These are phyloP conservation scores for Crataegus laevigata DNA, from an alignment of 306 rosid species.

Conservation along the genomic window DNA sequence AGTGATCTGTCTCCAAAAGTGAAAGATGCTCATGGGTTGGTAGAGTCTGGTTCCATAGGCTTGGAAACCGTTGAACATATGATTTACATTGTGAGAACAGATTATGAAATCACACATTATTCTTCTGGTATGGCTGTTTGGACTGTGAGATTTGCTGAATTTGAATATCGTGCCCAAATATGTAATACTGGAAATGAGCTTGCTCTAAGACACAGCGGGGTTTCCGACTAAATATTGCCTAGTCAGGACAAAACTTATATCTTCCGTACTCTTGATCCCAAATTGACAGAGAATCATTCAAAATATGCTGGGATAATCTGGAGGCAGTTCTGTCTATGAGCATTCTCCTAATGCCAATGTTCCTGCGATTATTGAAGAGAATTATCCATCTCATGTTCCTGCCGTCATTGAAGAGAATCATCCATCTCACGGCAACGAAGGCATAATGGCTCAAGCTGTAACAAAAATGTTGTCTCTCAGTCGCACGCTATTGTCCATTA, in stretches of 20 bases:
- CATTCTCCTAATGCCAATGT: background rate
- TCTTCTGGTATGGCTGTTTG: constrained; percentile 4
- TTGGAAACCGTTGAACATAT: constrained; percentile 3
- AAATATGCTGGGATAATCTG: background rate
- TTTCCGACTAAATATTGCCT: background rate
- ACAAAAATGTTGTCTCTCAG: background rate
- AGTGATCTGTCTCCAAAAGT: background rate
- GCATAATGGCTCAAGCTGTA: background rate
- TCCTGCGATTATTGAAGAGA: background rate
- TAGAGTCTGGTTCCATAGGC: background rate
- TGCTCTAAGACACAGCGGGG: constrained; percentile 5
- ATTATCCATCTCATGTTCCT: background rate
- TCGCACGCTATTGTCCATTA: background rate
- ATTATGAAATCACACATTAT: constrained; percentile 18
- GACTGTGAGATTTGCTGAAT: constrained; percentile 16
- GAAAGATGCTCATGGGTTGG: background rate
- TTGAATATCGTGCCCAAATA: constrained; percentile 11
- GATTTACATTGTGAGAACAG: constrained; percentile 18
- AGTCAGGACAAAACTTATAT: constrained; percentile 7
- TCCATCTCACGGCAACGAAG: background rate
- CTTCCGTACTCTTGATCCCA: constrained; percentile 13
- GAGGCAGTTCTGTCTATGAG: background rate
- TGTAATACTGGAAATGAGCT: constrained; percentile 1
- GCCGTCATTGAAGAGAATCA: background rate
- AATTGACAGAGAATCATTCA: background rate